Base-by-base conservation (phyloP, 2,329 filamentous ascomycete species). In the Aschersonia sp. region DNA sequence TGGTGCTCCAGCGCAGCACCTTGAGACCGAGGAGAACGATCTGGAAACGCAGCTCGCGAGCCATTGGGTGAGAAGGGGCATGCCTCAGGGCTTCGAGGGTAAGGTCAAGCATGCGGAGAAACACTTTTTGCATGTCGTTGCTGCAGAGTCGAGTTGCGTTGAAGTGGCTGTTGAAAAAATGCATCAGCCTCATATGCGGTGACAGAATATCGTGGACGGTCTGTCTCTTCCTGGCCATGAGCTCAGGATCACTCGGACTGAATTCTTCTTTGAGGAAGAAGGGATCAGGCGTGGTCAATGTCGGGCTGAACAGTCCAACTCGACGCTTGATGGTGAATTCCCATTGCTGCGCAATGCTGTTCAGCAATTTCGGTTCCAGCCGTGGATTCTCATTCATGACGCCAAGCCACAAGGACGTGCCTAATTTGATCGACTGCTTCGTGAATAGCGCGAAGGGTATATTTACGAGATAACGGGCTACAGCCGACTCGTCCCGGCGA, bases 341-440 rank as follows among this genome's bases (percentile, higher is more conserved):
- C 87, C 90, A 98, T 52, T 90, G 85, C 59, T 92, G 84, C 8
- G 84, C 83, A 56, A 97, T 86, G 60, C 94, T 87, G 46, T 81
- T 81, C 32, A 98, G 67, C 48, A 99, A 79, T 51, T 88, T 81
- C 7, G 90, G 77, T 62, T 95, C 88, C 64, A 95, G 82, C 48
- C 78, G 77, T 3, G 89, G 86, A 58, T 95, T 97, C 62, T 98
- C 92, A 57, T 97, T 92, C 58, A 97, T 94, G 11, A 97, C 86
- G 30, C 92, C 92, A 51, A 95, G 79, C 92, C 92, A 99, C 6
- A 98, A 70, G 4, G 92, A 95, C 37, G 95, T 84, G 5, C 92
- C 94, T 45, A 97, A 78, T 60, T 95, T 94, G 61, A 98, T 92
- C 2, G 89, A 92, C 58, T 94, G 85, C 62, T 94, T 95, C 5